phyloP scores from a whole-genome alignment of 2,329 filamentous ascomycete species.

The Curvularia sp. region DNA sequence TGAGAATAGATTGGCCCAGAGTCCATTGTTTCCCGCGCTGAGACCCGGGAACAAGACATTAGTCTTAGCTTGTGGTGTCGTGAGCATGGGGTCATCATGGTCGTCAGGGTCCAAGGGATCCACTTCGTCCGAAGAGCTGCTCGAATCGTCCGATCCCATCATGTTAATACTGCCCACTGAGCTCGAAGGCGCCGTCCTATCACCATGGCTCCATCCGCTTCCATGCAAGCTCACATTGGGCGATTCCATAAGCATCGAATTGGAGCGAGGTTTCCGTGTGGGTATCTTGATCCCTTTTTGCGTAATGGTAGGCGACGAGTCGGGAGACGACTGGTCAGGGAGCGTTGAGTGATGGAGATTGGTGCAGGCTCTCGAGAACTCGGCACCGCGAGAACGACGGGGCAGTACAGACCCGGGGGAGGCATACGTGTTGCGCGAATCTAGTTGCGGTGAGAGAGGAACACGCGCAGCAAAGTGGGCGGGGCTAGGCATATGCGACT shows the following conservation, averaged over 20 bases:
- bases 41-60: constrained; percentile 54
- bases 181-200: constrained; percentile 64
- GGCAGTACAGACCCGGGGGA: constrained; percentile 88
- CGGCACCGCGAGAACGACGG: constrained; percentile 84
- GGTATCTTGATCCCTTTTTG: constrained; percentile 70
- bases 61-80: constrained; percentile 78
- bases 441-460: constrained; percentile 84
- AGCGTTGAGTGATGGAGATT: constrained; percentile 95
- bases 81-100: constrained; percentile 74
- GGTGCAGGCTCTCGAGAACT: constrained; percentile 92
- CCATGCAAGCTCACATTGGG: constrained; percentile 62
- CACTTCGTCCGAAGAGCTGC: constrained; percentile 66
- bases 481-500: constrained; percentile 55
- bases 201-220: constrained; percentile 69
- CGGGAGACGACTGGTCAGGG: constrained; percentile 84
- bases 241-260: constrained; percentile 63
- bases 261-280: constrained; percentile 55
- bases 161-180: constrained; percentile 82
- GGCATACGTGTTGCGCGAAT: constrained; percentile 78
- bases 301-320: constrained; percentile 85
- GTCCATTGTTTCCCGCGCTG: constrained; percentile 56
- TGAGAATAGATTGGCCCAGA: constrained; percentile 71
- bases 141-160: constrained; percentile 80
- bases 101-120: constrained; percentile 59
- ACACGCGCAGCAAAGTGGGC: constrained; percentile 63